Evolutionary conservation across 176 grass and related monocot species (phyloP).

Genomic region (Oryza punctata): DNA sequence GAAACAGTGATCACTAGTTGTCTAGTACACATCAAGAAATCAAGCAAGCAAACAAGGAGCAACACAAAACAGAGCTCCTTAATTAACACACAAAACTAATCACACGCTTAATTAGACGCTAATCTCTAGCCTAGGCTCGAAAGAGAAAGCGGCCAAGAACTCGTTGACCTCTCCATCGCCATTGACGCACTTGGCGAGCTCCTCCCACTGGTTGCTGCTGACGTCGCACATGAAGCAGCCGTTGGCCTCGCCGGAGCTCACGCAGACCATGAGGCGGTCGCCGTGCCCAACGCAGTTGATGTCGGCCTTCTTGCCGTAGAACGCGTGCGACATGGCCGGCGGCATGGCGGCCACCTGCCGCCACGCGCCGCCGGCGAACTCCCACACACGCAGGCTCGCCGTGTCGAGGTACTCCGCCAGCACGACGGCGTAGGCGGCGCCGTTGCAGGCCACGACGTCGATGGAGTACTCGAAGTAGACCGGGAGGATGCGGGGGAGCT

Average conservation of each 20-base stretch:
- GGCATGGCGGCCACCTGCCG: conserved; percentile 73
- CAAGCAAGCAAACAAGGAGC: conserved; percentile 33
- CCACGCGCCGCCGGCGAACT: conserved; percentile 53
- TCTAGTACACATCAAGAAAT: conserved; percentile 6
- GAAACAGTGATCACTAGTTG: not conserved
- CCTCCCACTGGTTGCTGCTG: conserved; percentile 54
- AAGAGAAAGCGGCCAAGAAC: conserved; percentile 76
- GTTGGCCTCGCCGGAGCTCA: conserved; percentile 56
- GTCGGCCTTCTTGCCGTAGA: conserved; percentile 62
- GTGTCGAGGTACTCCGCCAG: conserved; percentile 76
- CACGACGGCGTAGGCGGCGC: conserved; percentile 58
- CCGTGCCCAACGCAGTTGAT: conserved; percentile 71
- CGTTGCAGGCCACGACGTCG: conserved; percentile 65
- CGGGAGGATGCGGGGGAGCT: conserved; percentile 70
- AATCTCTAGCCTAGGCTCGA: conserved; percentile 83
- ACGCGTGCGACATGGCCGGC: conserved; percentile 75
- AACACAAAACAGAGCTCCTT: conserved; percentile 36
- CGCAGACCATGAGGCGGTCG: conserved; percentile 62
- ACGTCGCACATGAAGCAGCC: conserved; percentile 64
- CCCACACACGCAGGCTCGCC: conserved; percentile 73
- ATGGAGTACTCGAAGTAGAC: conserved; percentile 79
- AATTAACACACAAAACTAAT: not conserved
- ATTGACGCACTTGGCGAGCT: conserved; percentile 51
- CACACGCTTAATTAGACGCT: conserved; percentile 35
- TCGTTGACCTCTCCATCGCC: conserved; percentile 50